Evolutionary conservation across 108 stramenopile species (phyloP).

Genomic region (Craspedostauros australis): DNA sequence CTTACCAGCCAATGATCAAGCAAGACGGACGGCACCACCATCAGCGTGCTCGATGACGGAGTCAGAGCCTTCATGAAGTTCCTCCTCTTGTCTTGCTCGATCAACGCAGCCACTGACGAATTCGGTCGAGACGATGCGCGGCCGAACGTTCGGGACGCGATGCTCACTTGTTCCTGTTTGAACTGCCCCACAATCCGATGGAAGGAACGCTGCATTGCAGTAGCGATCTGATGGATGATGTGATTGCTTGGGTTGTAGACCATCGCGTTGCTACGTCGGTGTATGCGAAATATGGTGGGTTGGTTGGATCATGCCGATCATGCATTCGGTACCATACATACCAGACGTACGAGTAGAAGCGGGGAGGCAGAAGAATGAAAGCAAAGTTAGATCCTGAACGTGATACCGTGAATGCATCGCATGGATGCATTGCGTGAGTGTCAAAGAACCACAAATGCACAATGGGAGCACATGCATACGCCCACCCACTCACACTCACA

Average conservation of each 20-base stretch:
- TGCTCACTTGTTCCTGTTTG: constrained; percentile 37
- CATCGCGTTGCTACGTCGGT: constrained; percentile 83
- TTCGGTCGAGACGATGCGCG: constrained; percentile 28
- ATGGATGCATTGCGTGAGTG: too few relatives aligned
- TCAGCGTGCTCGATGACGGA: constrained; percentile 46
- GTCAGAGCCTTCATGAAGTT: constrained; percentile 38
- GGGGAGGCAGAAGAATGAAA: too few relatives aligned
- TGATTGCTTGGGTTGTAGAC: constrained; percentile 66
- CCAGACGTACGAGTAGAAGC: too few relatives aligned
- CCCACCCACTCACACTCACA: too few relatives aligned
- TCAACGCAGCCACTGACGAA: constrained; percentile 49
- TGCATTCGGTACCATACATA: too few relatives aligned
- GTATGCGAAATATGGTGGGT: too few relatives aligned
- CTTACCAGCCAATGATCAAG: constrained; percentile 72
- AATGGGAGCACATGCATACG: constrained; percentile 7
- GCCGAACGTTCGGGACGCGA: constrained; percentile 42
- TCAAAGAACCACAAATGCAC: background rate
- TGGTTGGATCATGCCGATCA: too few relatives aligned
- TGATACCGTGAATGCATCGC: background rate
- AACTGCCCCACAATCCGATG: constrained; percentile 29
- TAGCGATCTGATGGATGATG: constrained; percentile 58
- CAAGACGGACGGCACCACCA: constrained; percentile 71
- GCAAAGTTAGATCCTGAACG: too few relatives aligned
- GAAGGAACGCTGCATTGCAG: constrained; percentile 38
- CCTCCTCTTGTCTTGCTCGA: constrained; percentile 25